A percentile compares a stretch with the other conserved stretches of the same genome.
phyloP scores from a whole-genome alignment of 2,329 filamentous ascomycete species.

The Exophiala aquamarina region DNA sequence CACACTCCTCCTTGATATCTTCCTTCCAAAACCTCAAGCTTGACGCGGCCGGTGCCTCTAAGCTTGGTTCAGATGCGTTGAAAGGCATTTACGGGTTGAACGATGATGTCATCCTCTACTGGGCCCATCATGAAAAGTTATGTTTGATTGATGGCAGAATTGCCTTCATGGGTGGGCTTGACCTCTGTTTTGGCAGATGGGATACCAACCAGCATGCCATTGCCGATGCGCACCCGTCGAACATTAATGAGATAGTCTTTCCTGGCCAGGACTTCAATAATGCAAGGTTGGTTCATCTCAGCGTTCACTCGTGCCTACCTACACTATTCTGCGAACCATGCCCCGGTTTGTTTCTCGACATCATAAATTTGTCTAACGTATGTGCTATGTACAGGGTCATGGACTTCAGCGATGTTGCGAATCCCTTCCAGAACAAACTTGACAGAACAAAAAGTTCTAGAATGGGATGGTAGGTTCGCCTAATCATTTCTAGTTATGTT shows the following conservation, averaged over 20 bases:
- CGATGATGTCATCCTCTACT: conserved; percentile 80
- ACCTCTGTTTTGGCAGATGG: conserved; percentile 85
- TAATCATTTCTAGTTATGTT: not conserved
- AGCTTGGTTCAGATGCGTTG: conserved; percentile 69
- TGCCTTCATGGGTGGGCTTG: conserved; percentile 89
- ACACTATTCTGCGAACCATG: too few species aligned
- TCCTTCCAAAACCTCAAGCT: conserved; percentile 58
- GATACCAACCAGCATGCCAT: conserved; percentile 86
- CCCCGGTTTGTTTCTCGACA: too few species aligned
- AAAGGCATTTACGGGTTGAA: conserved; percentile 79
- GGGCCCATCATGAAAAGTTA: conserved; percentile 93
- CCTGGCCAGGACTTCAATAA: conserved; percentile 95
- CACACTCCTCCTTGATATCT: conserved; percentile 59
- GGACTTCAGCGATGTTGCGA: conserved; percentile 73
- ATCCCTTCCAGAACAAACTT: conserved; percentile 85
- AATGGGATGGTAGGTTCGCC: conserved; percentile 71
- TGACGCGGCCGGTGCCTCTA: conserved; percentile 56
- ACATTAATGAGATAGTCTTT: conserved; percentile 75
- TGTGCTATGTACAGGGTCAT: conserved; percentile 66
- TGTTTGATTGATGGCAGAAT: conserved; percentile 75
- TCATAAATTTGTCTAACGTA: not conserved
- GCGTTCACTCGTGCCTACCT: too few species aligned
- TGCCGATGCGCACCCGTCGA: conserved; percentile 75
- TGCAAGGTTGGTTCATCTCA: conserved; percentile 51
- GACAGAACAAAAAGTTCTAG: conserved; percentile 75